These are phyloP conservation scores for Kwoniella botswanensis DNA, from an alignment of 768 basidiomycete species.

Conservation along the genomic window DNA sequence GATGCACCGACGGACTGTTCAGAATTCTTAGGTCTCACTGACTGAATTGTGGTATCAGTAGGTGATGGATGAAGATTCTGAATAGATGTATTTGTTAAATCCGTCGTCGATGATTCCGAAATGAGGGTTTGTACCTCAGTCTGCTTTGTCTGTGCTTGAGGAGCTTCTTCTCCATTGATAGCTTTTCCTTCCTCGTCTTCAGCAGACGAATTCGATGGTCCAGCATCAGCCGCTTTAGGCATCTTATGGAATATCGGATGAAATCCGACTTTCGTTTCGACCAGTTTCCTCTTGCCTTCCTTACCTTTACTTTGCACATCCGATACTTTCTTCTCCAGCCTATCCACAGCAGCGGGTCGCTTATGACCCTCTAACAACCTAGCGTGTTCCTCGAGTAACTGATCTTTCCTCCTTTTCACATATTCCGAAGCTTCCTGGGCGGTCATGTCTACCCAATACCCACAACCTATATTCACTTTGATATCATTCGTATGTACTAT, in stretches of 20 bases:
- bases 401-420: slow-evolving; percentile 32
- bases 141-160: too few relatives aligned
- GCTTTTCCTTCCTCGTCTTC: neutral
- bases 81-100: neutral
- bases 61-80: neutral
- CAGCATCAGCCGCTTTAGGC: slow-evolving; percentile 3
- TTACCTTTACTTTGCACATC: neutral
- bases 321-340: neutral
- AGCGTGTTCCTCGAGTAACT: slow-evolving; percentile 28
- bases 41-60: neutral
- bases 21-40: neutral
- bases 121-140: too few relatives aligned
- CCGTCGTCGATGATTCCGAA: neutral
- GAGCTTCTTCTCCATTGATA: neutral
- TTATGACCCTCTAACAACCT: slow-evolving; percentile 15
- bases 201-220: neutral
- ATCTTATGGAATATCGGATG: slow-evolving; percentile 17
- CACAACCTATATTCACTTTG: slow-evolving; percentile 41
- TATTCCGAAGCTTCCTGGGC: slow-evolving; percentile 38
- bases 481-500: slow-evolving; percentile 34
- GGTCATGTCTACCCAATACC: slow-evolving; percentile 50
- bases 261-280: slow-evolving; percentile 7
- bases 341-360: neutral
- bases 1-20: neutral
- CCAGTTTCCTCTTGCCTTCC: neutral